These are phyloP conservation scores for Yarrowia sp. DNA, from an alignment of 805 yeast genomes.

Conservation along the genomic window DNA sequence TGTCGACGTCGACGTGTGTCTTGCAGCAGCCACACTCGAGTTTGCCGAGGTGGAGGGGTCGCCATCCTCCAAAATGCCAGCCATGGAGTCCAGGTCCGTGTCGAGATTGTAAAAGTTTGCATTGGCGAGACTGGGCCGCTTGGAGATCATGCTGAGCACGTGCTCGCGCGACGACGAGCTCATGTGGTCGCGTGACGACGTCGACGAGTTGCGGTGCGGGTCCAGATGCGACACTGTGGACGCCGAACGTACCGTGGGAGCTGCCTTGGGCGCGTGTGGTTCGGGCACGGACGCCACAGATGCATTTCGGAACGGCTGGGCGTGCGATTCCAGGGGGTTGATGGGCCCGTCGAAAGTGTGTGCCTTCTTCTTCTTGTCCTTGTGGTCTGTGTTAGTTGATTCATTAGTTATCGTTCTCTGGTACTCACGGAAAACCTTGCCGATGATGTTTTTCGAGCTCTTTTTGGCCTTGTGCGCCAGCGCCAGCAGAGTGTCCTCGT, in stretches of 20 bases:
- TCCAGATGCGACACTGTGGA: slow-evolving; percentile 15
- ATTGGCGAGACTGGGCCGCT: slow-evolving; percentile 1
- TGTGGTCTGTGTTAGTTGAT: slow-evolving; percentile 7
- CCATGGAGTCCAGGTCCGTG: slow-evolving; percentile 51
- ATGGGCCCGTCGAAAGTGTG: slow-evolving; percentile 6
- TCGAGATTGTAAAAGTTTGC: slow-evolving; percentile 40
- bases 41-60: background rate
- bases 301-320: slow-evolving; percentile 17
- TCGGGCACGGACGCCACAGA: slow-evolving; percentile 24
- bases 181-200: slow-evolving; percentile 12
- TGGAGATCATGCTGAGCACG: slow-evolving; percentile 16
- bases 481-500: background rate
- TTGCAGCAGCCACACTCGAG: background rate
- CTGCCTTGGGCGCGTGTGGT: background rate
- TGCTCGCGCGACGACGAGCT: slow-evolving; percentile 7
- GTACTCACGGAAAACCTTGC: slow-evolving; percentile 25
- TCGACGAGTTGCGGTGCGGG: background rate
- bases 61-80: slow-evolving; percentile 44
- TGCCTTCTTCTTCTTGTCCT: slow-evolving; percentile 15
- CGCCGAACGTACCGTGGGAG: slow-evolving; percentile 2
- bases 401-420: too few relatives aligned
- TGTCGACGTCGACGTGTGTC: slow-evolving; percentile 3
- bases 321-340: slow-evolving; percentile 3
- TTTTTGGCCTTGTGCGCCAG: slow-evolving; percentile 17
- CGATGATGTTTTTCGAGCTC: slow-evolving; percentile 1